Evolutionary conservation across 129 eudicot genomes (phyloP).

Genomic region (Flaveria bidentis): DNA sequence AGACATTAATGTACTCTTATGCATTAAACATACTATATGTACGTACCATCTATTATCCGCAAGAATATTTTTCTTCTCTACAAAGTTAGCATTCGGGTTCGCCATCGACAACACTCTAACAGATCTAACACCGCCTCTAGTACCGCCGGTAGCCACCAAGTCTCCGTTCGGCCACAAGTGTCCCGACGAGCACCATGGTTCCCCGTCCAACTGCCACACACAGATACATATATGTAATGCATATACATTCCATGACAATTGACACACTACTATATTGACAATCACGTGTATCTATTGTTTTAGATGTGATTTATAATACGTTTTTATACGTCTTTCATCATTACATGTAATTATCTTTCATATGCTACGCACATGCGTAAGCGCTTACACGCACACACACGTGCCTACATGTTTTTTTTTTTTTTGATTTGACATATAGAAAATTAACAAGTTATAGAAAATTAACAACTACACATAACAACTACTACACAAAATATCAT

Average conservation of each 20-base stretch:
- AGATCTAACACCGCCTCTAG: slow-evolving; percentile 44
- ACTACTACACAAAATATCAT: neutral
- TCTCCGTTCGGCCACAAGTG: slow-evolving; percentile 56
- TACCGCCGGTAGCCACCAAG: slow-evolving; percentile 74
- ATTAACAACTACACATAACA: too few relatives aligned
- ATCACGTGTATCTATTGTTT: too few relatives aligned
- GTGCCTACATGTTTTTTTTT: too few relatives aligned
- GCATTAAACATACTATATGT: neutral
- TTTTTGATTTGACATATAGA: too few relatives aligned
- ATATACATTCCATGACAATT: neutral
- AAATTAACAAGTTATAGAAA: too few relatives aligned
- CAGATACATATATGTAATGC: neutral
- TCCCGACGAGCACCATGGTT: slow-evolving; percentile 96
- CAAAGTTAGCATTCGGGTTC: slow-evolving; percentile 43
- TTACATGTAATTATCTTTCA: too few relatives aligned
- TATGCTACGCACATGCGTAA: too few relatives aligned
- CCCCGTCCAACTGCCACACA: slow-evolving; percentile 46
- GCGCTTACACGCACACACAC: too few relatives aligned
- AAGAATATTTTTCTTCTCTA: slow-evolving; percentile 47
- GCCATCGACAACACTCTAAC: slow-evolving; percentile 44
- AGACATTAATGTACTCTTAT: neutral
- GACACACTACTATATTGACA: neutral
- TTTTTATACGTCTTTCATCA: too few relatives aligned
- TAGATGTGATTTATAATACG: too few relatives aligned
- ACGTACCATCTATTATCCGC: slow-evolving; percentile 70